Base-by-base conservation (phyloP, 208 protist species). In the Novymonas esmeraldas region DNA sequence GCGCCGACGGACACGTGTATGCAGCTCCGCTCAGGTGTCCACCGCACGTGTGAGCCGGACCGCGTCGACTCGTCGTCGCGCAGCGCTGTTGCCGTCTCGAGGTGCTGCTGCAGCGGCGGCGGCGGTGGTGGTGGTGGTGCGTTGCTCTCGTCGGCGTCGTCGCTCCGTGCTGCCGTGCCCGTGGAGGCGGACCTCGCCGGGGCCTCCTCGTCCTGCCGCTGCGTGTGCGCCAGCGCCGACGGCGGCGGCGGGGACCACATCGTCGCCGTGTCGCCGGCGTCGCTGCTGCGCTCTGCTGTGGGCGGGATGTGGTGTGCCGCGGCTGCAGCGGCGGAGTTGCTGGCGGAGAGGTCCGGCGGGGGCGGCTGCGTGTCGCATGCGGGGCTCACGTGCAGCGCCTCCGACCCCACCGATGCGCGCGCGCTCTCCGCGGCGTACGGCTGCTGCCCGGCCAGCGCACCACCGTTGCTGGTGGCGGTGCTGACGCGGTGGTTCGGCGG, bases 381-480 rank as follows among this genome's bases (percentile, higher is more conserved):
- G 36, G n/a, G 16, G 33, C 10, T 13, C 33, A 2, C 22, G 2
- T 4, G 29, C 13, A 73, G 39, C 48, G 67, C 44, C 67, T 73
- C 67, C n/a, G 67, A 51, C 16, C 26, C 22, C 38, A 45, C 33
- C n/a, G 67, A 64, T 22, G 42, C 49, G 9, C 67, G 56, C 29
- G 46, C 49, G 45, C 58, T 73, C 50, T 73, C 67, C 20, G 38
- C 31, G 1, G 48, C 58, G 49, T 73, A 73, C 29, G 58, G 29
- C 28, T n/a, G n/a, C n/a, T n/a, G n/a, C n/a, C n/a, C n/a, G n/a
- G n/a, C n/a, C n/a, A n/a, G n/a, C n/a, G n/a, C n/a, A n/a, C n/a
- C n/a, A n/a, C n/a, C n/a, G n/a, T 45, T 10, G 5, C 4, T 6
- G 2, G 18, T 26, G 16, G 26, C 18, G 6, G 22, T 38, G n/a